Percentiles rank a stretch among this genome's conserved stretches.
These are phyloP conservation scores for Wickerhamomyces subpelliculosus DNA, from an alignment of 805 yeast species.

Conservation along the genomic window DNA sequence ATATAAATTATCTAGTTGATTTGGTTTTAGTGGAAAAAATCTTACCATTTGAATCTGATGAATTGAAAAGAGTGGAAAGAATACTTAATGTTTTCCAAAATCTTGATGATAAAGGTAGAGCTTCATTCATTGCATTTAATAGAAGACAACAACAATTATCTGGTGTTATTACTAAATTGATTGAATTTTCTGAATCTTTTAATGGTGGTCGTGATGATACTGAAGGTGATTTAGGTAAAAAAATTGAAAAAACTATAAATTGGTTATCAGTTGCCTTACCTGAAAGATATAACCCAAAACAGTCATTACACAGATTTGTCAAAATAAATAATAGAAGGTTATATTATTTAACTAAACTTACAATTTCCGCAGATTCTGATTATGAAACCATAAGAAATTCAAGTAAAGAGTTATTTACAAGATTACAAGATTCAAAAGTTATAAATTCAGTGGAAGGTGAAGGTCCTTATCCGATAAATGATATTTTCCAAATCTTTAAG, in stretches of 20 bases:
- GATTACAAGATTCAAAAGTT: constrained; percentile 46
- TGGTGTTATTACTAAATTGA: constrained; percentile 39
- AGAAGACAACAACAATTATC: constrained; percentile 61
- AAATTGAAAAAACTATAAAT: constrained; percentile 45
- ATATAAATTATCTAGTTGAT: constrained; percentile 64
- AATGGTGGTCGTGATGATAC: constrained; percentile 25
- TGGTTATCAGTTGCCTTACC: constrained; percentile 62
- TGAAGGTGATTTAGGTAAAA: constrained; percentile 21
- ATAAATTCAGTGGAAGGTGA: constrained; percentile 29
- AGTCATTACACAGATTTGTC: constrained; percentile 45
- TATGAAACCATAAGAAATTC: constrained; percentile 54
- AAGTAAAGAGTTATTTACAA: constrained; percentile 52
- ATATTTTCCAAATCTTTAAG: constrained; percentile 46
- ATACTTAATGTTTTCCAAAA: constrained; percentile 39
- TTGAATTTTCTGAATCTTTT: constrained; percentile 42
- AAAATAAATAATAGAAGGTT: constrained; percentile 52
- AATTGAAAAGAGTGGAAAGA: constrained; percentile 43
- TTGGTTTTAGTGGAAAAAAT: constrained; percentile 49
- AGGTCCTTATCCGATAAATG: constrained; percentile 34
- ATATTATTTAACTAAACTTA: constrained; percentile 46
- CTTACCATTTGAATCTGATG: constrained; percentile 46
- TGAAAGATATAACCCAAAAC: constrained; percentile 38
- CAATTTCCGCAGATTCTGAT: constrained; percentile 51
- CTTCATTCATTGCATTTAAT: constrained; percentile 62
- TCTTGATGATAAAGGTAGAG: constrained; percentile 50